These are phyloP conservation scores for Favolaschia claudopus DNA, from an alignment of 768 basidiomycete genomes.

Conservation along the genomic window DNA sequence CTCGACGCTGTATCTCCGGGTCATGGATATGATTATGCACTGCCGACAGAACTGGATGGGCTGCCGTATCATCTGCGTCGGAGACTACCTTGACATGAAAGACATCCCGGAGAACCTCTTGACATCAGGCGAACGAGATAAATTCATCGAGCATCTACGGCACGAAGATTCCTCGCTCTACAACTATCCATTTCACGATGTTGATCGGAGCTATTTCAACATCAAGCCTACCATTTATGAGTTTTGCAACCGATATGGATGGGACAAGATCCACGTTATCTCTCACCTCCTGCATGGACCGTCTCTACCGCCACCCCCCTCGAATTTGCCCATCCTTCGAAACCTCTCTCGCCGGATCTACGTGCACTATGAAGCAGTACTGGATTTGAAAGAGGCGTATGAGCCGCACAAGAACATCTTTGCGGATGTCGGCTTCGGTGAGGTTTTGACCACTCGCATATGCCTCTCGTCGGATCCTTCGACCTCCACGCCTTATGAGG, in stretches of 20 bases:
- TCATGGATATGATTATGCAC: not conserved
- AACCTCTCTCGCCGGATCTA: not conserved
- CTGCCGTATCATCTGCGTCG: constrained; percentile 30
- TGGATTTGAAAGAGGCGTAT: not conserved
- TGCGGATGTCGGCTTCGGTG: not conserved
- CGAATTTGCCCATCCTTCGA: not conserved
- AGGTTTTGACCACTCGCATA: constrained; percentile 13
- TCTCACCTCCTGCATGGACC: not conserved
- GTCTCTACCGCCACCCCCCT: not conserved
- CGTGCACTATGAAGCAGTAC: not conserved
- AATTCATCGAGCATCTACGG: not conserved
- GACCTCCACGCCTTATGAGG: constrained; percentile 7
- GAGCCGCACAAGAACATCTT: too few species aligned
- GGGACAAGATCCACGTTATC: not conserved
- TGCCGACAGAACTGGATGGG: constrained; percentile 23
- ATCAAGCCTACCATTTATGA: too few species aligned
- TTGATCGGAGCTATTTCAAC: too few species aligned
- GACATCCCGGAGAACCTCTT: constrained; percentile 12
- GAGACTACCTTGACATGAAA: constrained; percentile 12
- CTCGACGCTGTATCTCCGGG: not conserved
- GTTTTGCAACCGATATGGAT: too few species aligned
- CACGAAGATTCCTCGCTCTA: not conserved
- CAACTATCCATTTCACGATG: too few species aligned
- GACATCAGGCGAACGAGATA: not conserved
- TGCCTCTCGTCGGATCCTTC: constrained; percentile 24